Evolutionary conservation across 1,139 yeast species (phyloP).

Genomic region (Torulaspora globosa): DNA sequence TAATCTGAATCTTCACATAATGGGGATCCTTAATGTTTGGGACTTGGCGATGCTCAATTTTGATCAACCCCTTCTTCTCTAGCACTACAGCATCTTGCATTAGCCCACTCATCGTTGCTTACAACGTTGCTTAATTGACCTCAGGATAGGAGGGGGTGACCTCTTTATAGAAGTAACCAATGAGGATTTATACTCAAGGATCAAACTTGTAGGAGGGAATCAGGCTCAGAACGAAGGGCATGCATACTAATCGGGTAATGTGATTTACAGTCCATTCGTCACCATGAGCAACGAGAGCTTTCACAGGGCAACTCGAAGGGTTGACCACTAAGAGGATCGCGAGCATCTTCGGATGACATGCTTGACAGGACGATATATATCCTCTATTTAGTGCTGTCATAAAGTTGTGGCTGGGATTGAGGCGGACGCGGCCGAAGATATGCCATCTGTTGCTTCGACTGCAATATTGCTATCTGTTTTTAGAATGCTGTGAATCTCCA

Average conservation of each 20-base stretch:
- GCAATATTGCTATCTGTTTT: conserved; percentile 17
- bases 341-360: neutral
- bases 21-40: conserved; percentile 60
- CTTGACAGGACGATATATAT: neutral
- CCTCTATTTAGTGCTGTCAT: neutral
- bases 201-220: too few species aligned
- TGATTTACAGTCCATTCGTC: neutral
- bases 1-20: conserved; percentile 68
- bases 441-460: conserved; percentile 5
- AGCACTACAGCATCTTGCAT: conserved; percentile 51
- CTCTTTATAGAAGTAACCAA: neutral
- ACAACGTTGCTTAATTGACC: neutral
- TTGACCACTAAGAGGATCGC: neutral
- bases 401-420: conserved; percentile 9
- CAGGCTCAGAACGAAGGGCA: neutral
- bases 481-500: conserved; percentile 30
- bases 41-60: conserved; percentile 59
- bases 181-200: neutral
- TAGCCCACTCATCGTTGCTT: conserved; percentile 2
- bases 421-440: conserved; percentile 6
- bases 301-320: neutral
- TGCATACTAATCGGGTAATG: conserved; percentile 1
- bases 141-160: too few species aligned
- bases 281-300: neutral
- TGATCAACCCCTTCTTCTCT: conserved; percentile 58